These are phyloP conservation scores for Ceratobasidium sp. DNA, from an alignment of 1,284 basidiomycete species.

Conservation along the genomic window DNA sequence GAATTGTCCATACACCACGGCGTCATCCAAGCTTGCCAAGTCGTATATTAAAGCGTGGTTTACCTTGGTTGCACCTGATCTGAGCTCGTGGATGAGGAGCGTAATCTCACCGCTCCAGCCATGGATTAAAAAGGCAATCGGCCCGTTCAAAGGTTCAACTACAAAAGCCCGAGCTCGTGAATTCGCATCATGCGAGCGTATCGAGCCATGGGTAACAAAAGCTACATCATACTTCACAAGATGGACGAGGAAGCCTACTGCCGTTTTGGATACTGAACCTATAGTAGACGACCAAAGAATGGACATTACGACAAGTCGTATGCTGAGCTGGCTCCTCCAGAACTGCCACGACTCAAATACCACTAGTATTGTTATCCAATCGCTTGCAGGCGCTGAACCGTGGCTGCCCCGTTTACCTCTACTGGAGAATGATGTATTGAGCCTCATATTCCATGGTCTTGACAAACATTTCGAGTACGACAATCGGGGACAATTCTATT, in stretches of 20 bases:
- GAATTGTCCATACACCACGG: slow-evolving; percentile 9
- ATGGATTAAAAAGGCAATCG: neutral
- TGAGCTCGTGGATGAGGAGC: neutral
- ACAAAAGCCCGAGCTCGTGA: no score
- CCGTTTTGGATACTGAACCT: neutral
- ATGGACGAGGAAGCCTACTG: neutral
- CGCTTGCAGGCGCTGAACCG: slow-evolving; percentile 4
- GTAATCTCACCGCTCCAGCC: neutral
- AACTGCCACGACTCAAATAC: neutral
- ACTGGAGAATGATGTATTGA: neutral
- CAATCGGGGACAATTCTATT: neutral
- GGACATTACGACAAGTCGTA: neutral
- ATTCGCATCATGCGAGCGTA: no score
- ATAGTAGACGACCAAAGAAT: neutral
- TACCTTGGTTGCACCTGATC: no score
- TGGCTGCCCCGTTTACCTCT: slow-evolving; percentile 19
- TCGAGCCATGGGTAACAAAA: no score
- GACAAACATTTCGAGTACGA: neutral
- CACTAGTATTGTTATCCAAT: neutral
- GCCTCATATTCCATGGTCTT: neutral
- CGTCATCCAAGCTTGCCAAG: neutral
- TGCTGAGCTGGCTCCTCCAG: slow-evolving; percentile 1
- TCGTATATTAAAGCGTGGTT: neutral
- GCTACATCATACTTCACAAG: neutral
- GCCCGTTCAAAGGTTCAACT: no score